Percentiles rank a stretch among this genome's conserved stretches.
These are phyloP conservation scores for Fusarium falciforme DNA, from an alignment of 2,329 filamentous ascomycete species.

Conservation along the genomic window DNA sequence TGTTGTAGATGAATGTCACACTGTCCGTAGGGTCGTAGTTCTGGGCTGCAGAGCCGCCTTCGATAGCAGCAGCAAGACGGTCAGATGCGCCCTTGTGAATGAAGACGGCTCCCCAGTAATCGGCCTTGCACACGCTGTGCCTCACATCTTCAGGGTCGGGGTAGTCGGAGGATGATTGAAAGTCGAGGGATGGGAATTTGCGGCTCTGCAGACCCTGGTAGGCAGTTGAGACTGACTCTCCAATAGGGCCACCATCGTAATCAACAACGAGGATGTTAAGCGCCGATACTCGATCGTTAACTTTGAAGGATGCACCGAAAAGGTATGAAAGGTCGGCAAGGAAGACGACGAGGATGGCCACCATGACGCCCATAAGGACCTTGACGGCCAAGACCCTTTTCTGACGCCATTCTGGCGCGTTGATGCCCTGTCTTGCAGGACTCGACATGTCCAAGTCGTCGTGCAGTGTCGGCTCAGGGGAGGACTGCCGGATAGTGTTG, in stretches of 20 bases:
- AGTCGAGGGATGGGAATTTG: constrained; percentile 48
- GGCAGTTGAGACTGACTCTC: constrained; percentile 47
- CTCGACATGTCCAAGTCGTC: constrained; percentile 8
- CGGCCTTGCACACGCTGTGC: constrained; percentile 49
- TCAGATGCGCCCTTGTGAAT: constrained; percentile 46
- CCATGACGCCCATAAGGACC: constrained; percentile 30
- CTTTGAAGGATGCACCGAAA: constrained; percentile 48
- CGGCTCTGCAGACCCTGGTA: constrained; percentile 47
- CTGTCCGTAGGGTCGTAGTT: constrained; percentile 48
- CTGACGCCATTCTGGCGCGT: constrained; percentile 21
- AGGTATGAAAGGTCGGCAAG: constrained; percentile 47
- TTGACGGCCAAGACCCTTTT: constrained; percentile 7
- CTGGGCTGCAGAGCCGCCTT: constrained; percentile 35
- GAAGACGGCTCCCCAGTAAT: constrained; percentile 54
- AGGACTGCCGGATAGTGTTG: constrained; percentile 17
- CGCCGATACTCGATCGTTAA: constrained; percentile 32
- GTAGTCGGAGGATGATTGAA: constrained; percentile 41
- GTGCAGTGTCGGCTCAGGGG: constrained; percentile 29
- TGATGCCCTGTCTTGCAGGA: constrained; percentile 15
- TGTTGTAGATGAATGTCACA: constrained; percentile 52
- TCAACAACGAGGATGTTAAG: constrained; percentile 48
- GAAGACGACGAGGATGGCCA: constrained; percentile 35
- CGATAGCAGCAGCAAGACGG: constrained; percentile 44
- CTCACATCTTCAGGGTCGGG: constrained; percentile 40
- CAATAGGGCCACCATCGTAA: constrained; percentile 48